Evolutionary conservation across 1,139 yeast genomes (phyloP).

Genomic region (Yamadazyma dendronema): DNA sequence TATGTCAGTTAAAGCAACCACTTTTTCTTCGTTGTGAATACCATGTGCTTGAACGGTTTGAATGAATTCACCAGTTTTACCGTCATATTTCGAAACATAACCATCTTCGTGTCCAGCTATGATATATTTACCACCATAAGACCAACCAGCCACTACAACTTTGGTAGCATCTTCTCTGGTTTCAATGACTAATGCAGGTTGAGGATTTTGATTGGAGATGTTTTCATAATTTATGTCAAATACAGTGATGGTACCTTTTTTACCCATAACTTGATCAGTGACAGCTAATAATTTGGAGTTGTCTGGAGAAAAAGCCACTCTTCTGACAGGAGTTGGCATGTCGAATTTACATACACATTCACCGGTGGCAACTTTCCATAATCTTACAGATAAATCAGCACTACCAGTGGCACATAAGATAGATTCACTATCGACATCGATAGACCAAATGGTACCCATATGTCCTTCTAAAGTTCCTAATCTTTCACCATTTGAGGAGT

Average conservation of each 20-base stretch:
- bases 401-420: constrained; percentile 81
- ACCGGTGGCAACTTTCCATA: constrained; percentile 86
- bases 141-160: constrained; percentile 88
- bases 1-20: constrained; percentile 66
- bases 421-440: constrained; percentile 76
- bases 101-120: constrained; percentile 92
- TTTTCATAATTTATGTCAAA: constrained; percentile 55
- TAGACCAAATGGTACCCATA: constrained; percentile 93
- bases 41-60: constrained; percentile 63
- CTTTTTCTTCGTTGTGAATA: constrained; percentile 56
- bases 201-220: constrained; percentile 36
- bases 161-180: constrained; percentile 63
- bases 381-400: constrained; percentile 81
- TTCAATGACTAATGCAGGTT: constrained; percentile 62
- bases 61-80: constrained; percentile 68
- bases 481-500: constrained; percentile 93
- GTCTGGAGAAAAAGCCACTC: constrained; percentile 83
- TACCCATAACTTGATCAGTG: constrained; percentile 93
- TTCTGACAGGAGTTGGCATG: constrained; percentile 81
- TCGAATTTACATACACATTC: constrained; percentile 72
- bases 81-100: constrained; percentile 73
- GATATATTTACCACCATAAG: constrained; percentile 70
- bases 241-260: constrained; percentile 72
- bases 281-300: constrained; percentile 70
- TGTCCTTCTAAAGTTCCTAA: constrained; percentile 87